These are phyloP conservation scores for Lithospermum erythrorhizon DNA, from an alignment of 257 asterid genomes.

Conservation along the genomic window DNA sequence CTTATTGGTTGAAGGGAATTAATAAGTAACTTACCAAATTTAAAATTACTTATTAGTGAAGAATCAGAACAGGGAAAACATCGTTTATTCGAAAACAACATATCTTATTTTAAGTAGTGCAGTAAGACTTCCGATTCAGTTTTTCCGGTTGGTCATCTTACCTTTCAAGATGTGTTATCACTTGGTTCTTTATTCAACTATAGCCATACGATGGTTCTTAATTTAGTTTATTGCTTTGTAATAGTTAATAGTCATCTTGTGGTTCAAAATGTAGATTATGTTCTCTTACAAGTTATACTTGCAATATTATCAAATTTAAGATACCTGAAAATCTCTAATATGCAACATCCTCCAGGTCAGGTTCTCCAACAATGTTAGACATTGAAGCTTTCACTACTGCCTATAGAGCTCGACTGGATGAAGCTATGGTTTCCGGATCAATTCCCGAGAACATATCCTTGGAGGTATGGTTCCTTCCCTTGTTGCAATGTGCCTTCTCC, in stretches of 20 bases:
- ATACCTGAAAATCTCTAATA: not conserved
- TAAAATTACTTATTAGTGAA: not conserved
- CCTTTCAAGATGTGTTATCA: not conserved
- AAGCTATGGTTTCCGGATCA: conserved; percentile 53
- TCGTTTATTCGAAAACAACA: too few relatives aligned
- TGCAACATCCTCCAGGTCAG: conserved; percentile 42
- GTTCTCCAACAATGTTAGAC: conserved; percentile 74
- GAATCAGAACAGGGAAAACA: not conserved
- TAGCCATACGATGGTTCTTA: not conserved
- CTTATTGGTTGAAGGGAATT: not conserved
- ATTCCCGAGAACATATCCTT: conserved; percentile 50
- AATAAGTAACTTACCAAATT: not conserved
- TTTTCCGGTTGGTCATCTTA: not conserved
- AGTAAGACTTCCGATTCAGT: not conserved
- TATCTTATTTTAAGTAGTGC: not conserved
- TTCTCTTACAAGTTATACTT: not conserved
- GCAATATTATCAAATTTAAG: not conserved
- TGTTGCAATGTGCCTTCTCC: not conserved
- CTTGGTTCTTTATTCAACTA: not conserved
- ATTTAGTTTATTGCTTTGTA: not conserved
- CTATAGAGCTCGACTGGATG: conserved; percentile 56
- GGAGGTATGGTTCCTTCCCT: conserved; percentile 41
- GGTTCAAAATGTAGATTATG: not conserved
- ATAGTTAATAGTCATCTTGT: not conserved
- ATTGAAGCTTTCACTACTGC: conserved; percentile 64